Conservation (phyloP, 2,329 filamentous ascomycete genomes). For the Hypoxylon sp. region DNA sequence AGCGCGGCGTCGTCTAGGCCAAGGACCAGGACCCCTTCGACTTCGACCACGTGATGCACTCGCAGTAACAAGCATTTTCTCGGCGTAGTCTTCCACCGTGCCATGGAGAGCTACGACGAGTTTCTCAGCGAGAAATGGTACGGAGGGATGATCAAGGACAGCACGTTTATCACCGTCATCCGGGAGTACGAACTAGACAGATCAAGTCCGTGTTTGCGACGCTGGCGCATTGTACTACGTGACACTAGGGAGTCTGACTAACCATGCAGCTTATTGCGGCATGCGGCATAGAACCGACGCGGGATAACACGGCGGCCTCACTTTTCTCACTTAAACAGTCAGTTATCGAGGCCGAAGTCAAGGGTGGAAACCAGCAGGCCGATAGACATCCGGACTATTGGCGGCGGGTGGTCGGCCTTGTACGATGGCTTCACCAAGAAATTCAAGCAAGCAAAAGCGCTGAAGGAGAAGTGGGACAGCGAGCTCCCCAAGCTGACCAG, state of each 20-base stretch:
- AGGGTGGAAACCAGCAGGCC: constrained; percentile 40
- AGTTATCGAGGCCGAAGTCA: constrained; percentile 40
- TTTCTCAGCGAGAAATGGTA: constrained; percentile 44
- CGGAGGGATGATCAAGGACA: constrained; percentile 42
- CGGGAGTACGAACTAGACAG: constrained; percentile 42
- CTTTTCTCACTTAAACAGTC: constrained; percentile 44
- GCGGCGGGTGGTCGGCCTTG: constrained; percentile 35
- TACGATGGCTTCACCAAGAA: constrained; percentile 29
- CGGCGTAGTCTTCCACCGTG: constrained; percentile 39
- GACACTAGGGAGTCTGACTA: background rate
- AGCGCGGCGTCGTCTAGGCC: constrained; percentile 44
- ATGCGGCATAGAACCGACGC: constrained; percentile 40
- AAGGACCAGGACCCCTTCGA: constrained; percentile 46
- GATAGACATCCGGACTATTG: constrained; percentile 39
- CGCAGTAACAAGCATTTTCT: constrained; percentile 44
- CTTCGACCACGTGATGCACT: constrained; percentile 45
- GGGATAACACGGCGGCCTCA: constrained; percentile 30
- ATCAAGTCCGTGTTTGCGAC: constrained; percentile 29
- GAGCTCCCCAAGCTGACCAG: background rate
- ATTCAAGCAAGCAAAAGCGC: constrained; percentile 18
- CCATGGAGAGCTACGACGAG: constrained; percentile 45
- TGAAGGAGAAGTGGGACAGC: constrained; percentile 31
- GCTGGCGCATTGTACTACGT: background rate
- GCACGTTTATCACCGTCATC: constrained; percentile 39
- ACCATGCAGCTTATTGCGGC: constrained; percentile 37